Evolutionary conservation across 2,329 filamentous ascomycete species (phyloP), one percentile per base, ranked within the genome.

Genomic region (Apiospora koreana): DNA sequence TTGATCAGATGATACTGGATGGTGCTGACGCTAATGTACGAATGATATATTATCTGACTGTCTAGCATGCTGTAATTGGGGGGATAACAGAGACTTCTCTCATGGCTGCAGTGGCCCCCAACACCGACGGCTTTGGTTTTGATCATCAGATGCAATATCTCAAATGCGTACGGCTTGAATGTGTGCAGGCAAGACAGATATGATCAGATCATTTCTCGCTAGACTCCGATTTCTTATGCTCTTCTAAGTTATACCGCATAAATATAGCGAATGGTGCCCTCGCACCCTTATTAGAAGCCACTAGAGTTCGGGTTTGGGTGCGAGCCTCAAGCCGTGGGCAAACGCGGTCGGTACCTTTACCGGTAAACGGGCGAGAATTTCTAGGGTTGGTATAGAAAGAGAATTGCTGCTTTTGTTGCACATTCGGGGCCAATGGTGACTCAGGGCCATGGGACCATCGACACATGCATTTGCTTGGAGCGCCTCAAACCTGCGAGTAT

Each of bases 1-100:
- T 28, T 62, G 54, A 38, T 62, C 54, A 62, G 54, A 62, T 62
- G 54, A 62, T 38, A 14, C 18, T 62, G 31, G 28, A 62, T 62
- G 54, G 54, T 62, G 54, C 21, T 62, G 31, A 62, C 54, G 54
- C 54, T 62, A 62, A 62, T 62, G 54, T 62, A 62, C 31, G 31
- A 62, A 62, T 31, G 18, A 3, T 62, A 62, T 62, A 62, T 62
- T 62, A 58, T 35, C 50, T 58, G 50, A 58, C 50, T 58, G 50
- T 58, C 50, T 21, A 10, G 16, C 21, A 31, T 35, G 50, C 50
- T 31, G 50, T 31, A 21, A 58, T 35, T 58, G 28, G 50, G 28
- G 50, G 50, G 50, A 54, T 31, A 54, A 21, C 50, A 54, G 8
- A 6, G 31, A 21, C 50, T 58, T 7, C 28, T 58, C 28, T 21